Conservation (phyloP, 768 basidiomycete genomes). For the Trametes cingulata region DNA sequence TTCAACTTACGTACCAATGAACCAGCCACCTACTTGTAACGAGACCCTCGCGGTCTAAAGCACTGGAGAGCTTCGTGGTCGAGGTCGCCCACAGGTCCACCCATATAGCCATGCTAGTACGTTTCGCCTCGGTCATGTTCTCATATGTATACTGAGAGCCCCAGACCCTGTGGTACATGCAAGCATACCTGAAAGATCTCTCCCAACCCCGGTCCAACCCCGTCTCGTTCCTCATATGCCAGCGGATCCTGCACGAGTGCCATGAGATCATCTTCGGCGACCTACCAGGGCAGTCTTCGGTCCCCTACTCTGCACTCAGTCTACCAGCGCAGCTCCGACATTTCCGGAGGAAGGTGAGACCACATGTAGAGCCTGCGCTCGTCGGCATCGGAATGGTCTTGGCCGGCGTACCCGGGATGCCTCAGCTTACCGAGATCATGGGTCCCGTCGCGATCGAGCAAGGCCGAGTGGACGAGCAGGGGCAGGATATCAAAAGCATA, state of each 20-base stretch:
- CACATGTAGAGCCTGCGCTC: conserved; percentile 70
- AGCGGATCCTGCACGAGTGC: conserved; percentile 85
- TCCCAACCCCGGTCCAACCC: conserved; percentile 57
- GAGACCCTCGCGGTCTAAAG: conserved; percentile 86
- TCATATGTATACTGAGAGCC: conserved; percentile 13
- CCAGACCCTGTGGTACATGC: conserved; percentile 98
- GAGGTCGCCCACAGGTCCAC: conserved; percentile 88
- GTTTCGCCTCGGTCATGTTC: conserved; percentile 36
- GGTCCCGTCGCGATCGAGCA: conserved; percentile 90
- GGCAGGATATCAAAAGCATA: conserved; percentile 48
- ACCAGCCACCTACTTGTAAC: conserved; percentile 93
- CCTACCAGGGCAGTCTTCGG: conserved; percentile 60
- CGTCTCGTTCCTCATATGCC: conserved; percentile 85
- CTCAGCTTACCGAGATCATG: conserved; percentile 66
- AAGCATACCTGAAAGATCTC: conserved; percentile 88
- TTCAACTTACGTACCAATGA: conserved; percentile 16
- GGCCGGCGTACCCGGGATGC: conserved; percentile 78
- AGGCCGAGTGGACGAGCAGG: conserved; percentile 73
- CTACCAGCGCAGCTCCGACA: conserved; percentile 51
- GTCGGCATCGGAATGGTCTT: conserved; percentile 84
- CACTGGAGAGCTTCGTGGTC: conserved; percentile 92
- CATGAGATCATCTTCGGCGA: conserved; percentile 97
- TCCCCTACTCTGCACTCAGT: conserved; percentile 67
- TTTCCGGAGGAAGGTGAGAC: conserved; percentile 64
- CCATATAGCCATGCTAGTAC: conserved; percentile 92